phyloP scores from a whole-genome alignment of 176 grass and related monocot species.

The Oryza coarctata region DNA sequence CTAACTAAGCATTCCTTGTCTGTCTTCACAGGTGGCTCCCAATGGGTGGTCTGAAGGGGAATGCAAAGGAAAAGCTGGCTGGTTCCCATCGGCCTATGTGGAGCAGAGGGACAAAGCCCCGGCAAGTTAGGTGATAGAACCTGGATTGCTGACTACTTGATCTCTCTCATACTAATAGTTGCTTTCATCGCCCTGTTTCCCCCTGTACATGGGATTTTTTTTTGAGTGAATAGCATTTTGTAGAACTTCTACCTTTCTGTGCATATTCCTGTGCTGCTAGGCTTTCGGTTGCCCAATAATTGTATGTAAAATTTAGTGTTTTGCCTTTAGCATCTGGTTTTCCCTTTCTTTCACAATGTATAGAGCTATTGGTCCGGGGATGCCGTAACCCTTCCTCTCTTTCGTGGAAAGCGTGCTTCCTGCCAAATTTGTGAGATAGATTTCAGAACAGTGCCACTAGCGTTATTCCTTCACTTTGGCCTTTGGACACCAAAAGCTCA shows the following conservation, averaged over 20 bases:
- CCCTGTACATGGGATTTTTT: conserved; percentile 42
- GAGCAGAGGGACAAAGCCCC: conserved; percentile 73
- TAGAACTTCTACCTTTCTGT: conserved; percentile 52
- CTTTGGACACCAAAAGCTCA: not conserved
- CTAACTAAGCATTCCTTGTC: conserved; percentile 33
- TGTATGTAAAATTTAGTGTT: conserved; percentile 47
- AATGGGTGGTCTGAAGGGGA: conserved; percentile 99
- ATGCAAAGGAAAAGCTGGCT: conserved; percentile 83
- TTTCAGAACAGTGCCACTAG: conserved; percentile 24
- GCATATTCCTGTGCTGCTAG: conserved; percentile 45
- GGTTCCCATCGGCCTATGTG: conserved; percentile 98
- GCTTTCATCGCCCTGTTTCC: conserved; percentile 47
- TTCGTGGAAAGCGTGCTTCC: conserved; percentile 35
- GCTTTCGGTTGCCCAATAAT: conserved; percentile 1
- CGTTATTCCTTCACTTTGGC: not conserved
- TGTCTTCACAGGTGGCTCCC: conserved; percentile 53
- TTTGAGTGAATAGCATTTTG: conserved; percentile 34
- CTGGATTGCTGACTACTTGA: conserved; percentile 57
- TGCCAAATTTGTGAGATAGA: not conserved
- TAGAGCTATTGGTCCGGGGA: conserved; percentile 34
- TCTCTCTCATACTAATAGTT: conserved; percentile 23
- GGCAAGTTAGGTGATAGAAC: conserved; percentile 72
- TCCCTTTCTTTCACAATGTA: conserved; percentile 22
- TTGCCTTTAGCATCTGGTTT: conserved; percentile 30
- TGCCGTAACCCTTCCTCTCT: conserved; percentile 17